These are phyloP conservation scores for Clonostachys sp. DNA, from an alignment of 2,329 filamentous ascomycete genomes.

Conservation along the genomic window DNA sequence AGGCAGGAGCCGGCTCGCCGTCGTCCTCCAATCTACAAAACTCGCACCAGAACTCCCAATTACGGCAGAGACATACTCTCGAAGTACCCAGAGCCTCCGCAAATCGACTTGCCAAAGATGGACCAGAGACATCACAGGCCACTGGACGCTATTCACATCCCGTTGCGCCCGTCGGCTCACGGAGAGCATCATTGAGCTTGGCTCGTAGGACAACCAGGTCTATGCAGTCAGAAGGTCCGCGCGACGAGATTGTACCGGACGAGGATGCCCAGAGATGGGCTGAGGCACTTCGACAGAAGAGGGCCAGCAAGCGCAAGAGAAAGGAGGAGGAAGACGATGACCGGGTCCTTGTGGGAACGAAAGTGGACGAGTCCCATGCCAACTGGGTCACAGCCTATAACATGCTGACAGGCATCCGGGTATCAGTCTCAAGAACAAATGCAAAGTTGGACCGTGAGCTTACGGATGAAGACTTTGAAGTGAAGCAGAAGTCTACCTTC, in stretches of 20 bases:
- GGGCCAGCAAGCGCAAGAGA: conserved; percentile 78
- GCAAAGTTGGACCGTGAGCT: conserved; percentile 91
- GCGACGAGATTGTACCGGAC: conserved; percentile 80
- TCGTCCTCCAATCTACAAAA: conserved; percentile 49
- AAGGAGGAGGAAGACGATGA: conserved; percentile 90
- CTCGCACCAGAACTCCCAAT: conserved; percentile 35
- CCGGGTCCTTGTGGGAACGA: conserved; percentile 89
- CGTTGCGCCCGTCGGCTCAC: conserved; percentile 48
- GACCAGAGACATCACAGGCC: conserved; percentile 59
- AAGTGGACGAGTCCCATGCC: conserved; percentile 94
- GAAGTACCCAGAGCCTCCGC: conserved; percentile 72
- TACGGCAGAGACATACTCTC: conserved; percentile 82
- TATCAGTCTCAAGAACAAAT: conserved; percentile 92
- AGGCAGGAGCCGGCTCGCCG: conserved; percentile 30
- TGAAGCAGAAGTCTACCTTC: conserved; percentile 97
- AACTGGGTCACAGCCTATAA: conserved; percentile 99
- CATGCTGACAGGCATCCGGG: conserved; percentile 98
- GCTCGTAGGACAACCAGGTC: conserved; percentile 78
- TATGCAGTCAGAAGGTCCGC: conserved; percentile 75
- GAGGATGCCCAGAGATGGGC: conserved; percentile 91
- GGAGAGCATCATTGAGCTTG: conserved; percentile 79
- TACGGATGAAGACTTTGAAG: conserved; percentile 87
- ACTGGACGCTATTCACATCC: conserved; percentile 80
- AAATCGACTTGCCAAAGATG: conserved; percentile 69
- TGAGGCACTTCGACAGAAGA: conserved; percentile 86